Conservation (phyloP, 2,329 filamentous ascomycete species). For the Colletotrichum orchidophilum region DNA sequence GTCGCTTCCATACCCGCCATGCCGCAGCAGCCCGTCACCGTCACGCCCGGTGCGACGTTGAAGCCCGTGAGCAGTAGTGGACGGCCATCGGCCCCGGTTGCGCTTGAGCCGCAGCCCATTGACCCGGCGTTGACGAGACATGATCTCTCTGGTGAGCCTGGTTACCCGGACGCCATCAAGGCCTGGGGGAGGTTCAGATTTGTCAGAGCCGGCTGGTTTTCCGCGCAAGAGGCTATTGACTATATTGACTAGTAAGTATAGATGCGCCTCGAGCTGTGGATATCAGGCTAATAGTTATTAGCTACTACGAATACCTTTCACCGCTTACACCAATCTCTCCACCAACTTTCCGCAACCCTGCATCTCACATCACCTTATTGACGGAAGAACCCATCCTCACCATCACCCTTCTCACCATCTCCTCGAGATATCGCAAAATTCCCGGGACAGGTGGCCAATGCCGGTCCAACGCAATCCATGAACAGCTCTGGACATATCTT, state of each 20-base stretch:
- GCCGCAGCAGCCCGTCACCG: slow-evolving; percentile 27
- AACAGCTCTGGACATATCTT: slow-evolving; percentile 94
- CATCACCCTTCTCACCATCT: slow-evolving; percentile 89
- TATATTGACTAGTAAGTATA: slow-evolving; percentile 86
- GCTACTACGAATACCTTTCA: slow-evolving; percentile 90
- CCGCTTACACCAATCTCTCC: slow-evolving; percentile 94
- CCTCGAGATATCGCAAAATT: slow-evolving; percentile 86
- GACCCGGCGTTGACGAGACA: slow-evolving; percentile 57
- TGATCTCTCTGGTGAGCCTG: slow-evolving; percentile 57
- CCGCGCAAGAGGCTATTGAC: slow-evolving; percentile 88
- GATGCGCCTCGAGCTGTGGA: not conserved
- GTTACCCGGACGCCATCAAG: slow-evolving; percentile 76
- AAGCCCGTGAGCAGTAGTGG: slow-evolving; percentile 1
- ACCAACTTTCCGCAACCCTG: slow-evolving; percentile 86
- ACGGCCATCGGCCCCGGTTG: slow-evolving; percentile 21
- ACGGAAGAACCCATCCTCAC: slow-evolving; percentile 93
- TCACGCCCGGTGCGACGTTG: slow-evolving; percentile 32
- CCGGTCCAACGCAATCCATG: slow-evolving; percentile 89
- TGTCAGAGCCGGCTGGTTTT: slow-evolving; percentile 97
- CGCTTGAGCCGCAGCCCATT: slow-evolving; percentile 50
- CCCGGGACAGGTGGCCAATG: slow-evolving; percentile 83
- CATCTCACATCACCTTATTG: slow-evolving; percentile 80
- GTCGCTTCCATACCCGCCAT: slow-evolving; percentile 38
- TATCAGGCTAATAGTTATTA: slow-evolving; percentile 43
- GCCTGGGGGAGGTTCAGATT: slow-evolving; percentile 95